Percentiles rank a stretch among this genome's conserved stretches.
Conservation (phyloP, 768 basidiomycete genomes). For the Pulveroboletus sp. region DNA sequence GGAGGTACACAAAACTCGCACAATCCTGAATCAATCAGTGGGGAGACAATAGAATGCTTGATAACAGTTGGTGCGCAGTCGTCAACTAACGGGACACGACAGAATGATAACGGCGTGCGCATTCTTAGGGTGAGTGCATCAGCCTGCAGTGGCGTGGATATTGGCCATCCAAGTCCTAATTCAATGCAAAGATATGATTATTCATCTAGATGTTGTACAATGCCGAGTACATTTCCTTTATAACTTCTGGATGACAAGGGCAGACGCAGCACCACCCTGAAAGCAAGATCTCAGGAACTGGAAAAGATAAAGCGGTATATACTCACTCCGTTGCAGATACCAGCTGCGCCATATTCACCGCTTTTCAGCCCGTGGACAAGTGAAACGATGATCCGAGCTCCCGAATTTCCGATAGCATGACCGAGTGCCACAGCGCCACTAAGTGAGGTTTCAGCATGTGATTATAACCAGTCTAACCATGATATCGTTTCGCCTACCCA, state of each 20-base stretch:
- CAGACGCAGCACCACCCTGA: slow-evolving; percentile 90
- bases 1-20: slow-evolving; percentile 65
- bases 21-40: slow-evolving; percentile 44
- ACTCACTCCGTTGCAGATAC: slow-evolving; percentile 94
- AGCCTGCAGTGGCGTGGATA: not conserved
- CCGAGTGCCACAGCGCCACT: slow-evolving; percentile 97
- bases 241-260: slow-evolving; percentile 83
- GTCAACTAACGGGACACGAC: not conserved
- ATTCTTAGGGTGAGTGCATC: slow-evolving; percentile 10
- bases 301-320: not conserved
- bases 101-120: slow-evolving; percentile 17
- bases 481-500: slow-evolving; percentile 52
- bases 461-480: slow-evolving; percentile 2
- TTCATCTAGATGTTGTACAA: slow-evolving; percentile 19
- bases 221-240: slow-evolving; percentile 36
- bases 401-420: slow-evolving; percentile 95
- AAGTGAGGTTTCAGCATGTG: slow-evolving; percentile 15
- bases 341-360: slow-evolving; percentile 93
- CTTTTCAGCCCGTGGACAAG: slow-evolving; percentile 86
- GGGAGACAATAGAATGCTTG: not conserved
- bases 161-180: not conserved
- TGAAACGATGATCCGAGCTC: slow-evolving; percentile 90
- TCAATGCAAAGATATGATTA: slow-evolving; percentile 13
- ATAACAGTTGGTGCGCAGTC: slow-evolving; percentile 6
- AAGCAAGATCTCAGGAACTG: slow-evolving; percentile 17